phyloP scores from a whole-genome alignment of 306 rosid species.

The Erythrophleum fordii region DNA sequence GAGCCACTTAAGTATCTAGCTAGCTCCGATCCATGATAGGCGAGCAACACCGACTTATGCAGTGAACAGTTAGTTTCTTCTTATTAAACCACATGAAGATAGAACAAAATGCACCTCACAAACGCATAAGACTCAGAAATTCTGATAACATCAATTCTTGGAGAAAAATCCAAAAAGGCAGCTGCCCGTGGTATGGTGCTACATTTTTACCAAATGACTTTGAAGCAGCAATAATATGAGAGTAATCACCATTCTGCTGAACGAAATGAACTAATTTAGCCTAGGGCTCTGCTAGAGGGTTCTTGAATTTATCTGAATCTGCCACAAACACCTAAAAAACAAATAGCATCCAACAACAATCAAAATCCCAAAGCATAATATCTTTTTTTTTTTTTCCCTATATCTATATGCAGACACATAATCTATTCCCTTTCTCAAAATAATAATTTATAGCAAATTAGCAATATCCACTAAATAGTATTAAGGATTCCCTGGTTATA shows the following conservation, averaged over 20 bases:
- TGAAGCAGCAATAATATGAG: slow-evolving; percentile 64
- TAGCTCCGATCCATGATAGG: not conserved
- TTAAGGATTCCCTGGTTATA: not conserved
- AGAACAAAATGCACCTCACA: slow-evolving; percentile 52
- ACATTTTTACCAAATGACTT: slow-evolving; percentile 72
- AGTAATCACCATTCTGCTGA: slow-evolving; percentile 63
- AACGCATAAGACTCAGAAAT: slow-evolving; percentile 54
- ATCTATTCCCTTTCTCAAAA: not conserved
- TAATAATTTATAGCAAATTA: not conserved
- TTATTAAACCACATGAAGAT: too few relatives aligned
- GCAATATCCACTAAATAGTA: not conserved
- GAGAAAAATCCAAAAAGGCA: slow-evolving; percentile 70
- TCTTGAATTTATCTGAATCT: slow-evolving; percentile 49
- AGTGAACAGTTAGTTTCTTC: too few relatives aligned
- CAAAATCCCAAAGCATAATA: not conserved
- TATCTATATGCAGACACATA: not conserved
- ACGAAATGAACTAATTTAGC: slow-evolving; percentile 53
- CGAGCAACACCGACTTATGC: not conserved
- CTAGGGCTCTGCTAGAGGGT: slow-evolving; percentile 1
- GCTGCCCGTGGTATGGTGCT: slow-evolving; percentile 70
- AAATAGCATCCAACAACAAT: slow-evolving; percentile 25
- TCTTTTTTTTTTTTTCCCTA: not conserved
- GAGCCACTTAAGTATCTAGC: not conserved
- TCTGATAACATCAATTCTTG: slow-evolving; percentile 57
- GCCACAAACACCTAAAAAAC: slow-evolving; percentile 66